Base-by-base conservation (phyloP, 2,329 filamentous ascomycete genomes). In the Blumeria hordei region DNA sequence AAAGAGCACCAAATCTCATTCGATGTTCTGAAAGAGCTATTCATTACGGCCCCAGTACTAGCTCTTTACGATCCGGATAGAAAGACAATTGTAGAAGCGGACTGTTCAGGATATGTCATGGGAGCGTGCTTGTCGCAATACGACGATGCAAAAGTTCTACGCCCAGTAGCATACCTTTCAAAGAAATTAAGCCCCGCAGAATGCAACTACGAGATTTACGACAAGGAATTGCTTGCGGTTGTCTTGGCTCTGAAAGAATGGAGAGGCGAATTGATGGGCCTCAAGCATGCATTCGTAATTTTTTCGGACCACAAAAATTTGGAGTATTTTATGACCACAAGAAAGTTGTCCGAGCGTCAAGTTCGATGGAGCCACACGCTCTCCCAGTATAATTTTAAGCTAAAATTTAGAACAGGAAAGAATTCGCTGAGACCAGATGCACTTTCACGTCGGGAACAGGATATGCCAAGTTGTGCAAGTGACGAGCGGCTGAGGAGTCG, bases 291-390 rank as follows among this genome's bases (percentile, higher is more conserved):
- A 16, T 53, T 53, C 33, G 36, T 16, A 35, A 34, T 35, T 7
- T n/a, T 52, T n/a, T 52, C 49, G 3, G 49, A 52, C 16, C 33
- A 52, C 18, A 52, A 52, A 36, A 52, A 52, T 33, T 34, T 52
- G n/a, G 12, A 37, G 16, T 52, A 16, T 21, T 35, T 52, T 35
- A 35, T 52, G 33, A 37, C 12, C 7, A 52, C 6, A 16, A 37
- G 14, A 52, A 52, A 52, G 35, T 16, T 35, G 18, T 52, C 34
- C n/a, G 10, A 35, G 18, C 49, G 32, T 16, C 49, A 52, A 14
- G 49, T 52, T 36, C 14, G 49, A 18, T 52, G 49, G 34, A 35
- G 49, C 14, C 12, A n/a, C 10, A 37, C 5, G 3, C 32, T 52
- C 16, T 52, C 10, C 8, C 12, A 52, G 16, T 52, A 2, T 36